A percentile compares a stretch with the other conserved stretches of the same genome.
phyloP scores from a whole-genome alignment of 352 stramenopile species.

The Pythium phragmitis region DNA sequence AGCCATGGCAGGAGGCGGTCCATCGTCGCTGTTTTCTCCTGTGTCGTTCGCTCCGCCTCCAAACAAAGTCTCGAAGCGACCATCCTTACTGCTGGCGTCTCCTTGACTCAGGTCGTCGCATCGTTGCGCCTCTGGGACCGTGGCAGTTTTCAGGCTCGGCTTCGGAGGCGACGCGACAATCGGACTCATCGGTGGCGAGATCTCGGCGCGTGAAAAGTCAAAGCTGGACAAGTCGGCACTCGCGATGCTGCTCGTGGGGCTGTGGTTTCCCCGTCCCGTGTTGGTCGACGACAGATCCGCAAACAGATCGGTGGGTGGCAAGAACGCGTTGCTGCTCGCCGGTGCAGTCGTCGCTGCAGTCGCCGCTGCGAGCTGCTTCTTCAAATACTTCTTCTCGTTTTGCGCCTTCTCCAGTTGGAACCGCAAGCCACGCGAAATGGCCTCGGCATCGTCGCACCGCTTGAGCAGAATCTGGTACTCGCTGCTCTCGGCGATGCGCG shows the following conservation, averaged over 20 bases:
- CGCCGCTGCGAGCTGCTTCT: constrained; percentile 48
- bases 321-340: constrained; percentile 7
- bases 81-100: constrained; percentile 16
- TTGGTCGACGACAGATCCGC: constrained; percentile 2
- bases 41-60: constrained; percentile 28
- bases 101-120: neutral
- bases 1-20: constrained; percentile 12
- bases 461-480: constrained; percentile 62
- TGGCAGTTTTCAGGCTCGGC: constrained; percentile 18
- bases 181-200: constrained; percentile 25
- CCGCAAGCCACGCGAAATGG: constrained; percentile 57
- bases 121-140: neutral
- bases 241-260: constrained; percentile 42
- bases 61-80: constrained; percentile 14
- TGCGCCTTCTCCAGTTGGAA: constrained; percentile 78
- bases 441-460: constrained; percentile 59
- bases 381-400: constrained; percentile 75
- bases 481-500: constrained; percentile 41
- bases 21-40: constrained; percentile 27
- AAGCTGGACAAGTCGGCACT: constrained; percentile 62
- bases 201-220: constrained; percentile 36
- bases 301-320: constrained; percentile 17
- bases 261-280: constrained; percentile 9
- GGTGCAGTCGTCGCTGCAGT: neutral
- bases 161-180: constrained; percentile 25